Base-by-base conservation (phyloP, 495 filamentous ascomycete genomes). In the Penicillium robsamsonii region DNA sequence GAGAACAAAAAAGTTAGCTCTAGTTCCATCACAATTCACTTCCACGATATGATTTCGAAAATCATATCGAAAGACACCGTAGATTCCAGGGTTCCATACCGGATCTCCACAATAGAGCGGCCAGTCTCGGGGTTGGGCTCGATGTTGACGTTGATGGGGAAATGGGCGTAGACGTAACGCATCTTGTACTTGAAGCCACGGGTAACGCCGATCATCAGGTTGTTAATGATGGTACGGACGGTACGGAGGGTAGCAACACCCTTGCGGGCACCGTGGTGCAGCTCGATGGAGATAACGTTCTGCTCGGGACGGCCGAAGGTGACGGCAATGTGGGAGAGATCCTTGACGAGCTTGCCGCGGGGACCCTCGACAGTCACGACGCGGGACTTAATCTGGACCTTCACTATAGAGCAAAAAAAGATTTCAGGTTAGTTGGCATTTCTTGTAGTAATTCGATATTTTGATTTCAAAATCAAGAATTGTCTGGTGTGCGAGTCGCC, bases 131-230 rank as follows among this genome's bases (percentile, higher is more conserved):
- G 74, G 84, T 95, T 94, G 88, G 95, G 92, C 58, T 97, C 91
- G 63, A 98, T 78, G 83, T 97, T 97, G 76, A 98, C 94, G 84
- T 97, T 98, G 90, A 98, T 98, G 74, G 94, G 94, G 75, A 98
- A 98, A 86, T 98, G 94, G 67, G 94, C 94, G 76, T 98, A 98
- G 79, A 98, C 94, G 79, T 98, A 98, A 64, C 94, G 90, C 94
- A 98, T 97, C 89, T 97, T 98, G 89, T 98, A 98, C 82, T 93
- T 93, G 89, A 89, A 98, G 59, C 94, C 94, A 81, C 89, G 92
- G 71, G 95, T 98, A 58, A 98, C 94, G 76, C 94, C 94, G 72
- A 91, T 87, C 79, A 97, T 89, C 76, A 98, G 67, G 87, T 98
- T 98, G 84, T 94, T 89, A 83, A 98, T 96, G 76, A 97, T 68